These are phyloP conservation scores for Chlorella sp. DNA, from an alignment of 139 green algal species.

Conservation along the genomic window DNA sequence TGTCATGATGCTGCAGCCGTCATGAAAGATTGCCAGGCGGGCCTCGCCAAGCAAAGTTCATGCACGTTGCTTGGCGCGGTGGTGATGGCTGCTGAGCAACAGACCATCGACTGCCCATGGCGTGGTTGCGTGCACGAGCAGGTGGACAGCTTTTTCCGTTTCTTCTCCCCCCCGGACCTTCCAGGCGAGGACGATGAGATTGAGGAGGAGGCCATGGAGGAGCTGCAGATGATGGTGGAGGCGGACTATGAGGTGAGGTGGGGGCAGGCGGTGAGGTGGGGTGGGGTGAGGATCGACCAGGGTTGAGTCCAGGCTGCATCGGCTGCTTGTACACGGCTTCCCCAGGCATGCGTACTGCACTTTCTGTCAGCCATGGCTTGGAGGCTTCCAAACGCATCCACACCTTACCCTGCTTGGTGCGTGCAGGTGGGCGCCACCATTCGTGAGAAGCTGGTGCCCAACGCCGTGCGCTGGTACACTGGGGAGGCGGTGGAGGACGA, in stretches of 20 bases:
- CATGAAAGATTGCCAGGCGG: too few relatives aligned
- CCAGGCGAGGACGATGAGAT: conserved; percentile 76
- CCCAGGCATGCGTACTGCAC: too few relatives aligned
- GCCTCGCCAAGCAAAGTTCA: too few relatives aligned
- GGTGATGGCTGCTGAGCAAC: too few relatives aligned
- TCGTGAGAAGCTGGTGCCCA: conserved; percentile 76
- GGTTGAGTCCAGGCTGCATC: too few relatives aligned
- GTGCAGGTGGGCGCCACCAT: conserved; percentile 52
- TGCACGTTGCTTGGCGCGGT: too few relatives aligned
- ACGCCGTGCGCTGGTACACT: conserved; percentile 87
- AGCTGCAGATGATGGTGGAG: conserved; percentile 82
- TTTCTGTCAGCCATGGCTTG: too few relatives aligned
- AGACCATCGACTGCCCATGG: too few relatives aligned
- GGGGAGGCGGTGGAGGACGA: conserved; percentile 78
- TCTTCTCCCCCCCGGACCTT: conserved; percentile 85
- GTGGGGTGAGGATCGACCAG: not conserved
- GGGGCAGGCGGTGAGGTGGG: not conserved
- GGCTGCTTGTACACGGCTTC: too few relatives aligned
- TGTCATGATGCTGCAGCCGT: too few relatives aligned
- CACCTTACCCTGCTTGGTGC: too few relatives aligned
- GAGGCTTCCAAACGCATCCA: too few relatives aligned
- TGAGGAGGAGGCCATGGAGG: conserved; percentile 82
- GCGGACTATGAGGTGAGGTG: conserved; percentile 73
- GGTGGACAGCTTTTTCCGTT: conserved; percentile 90
- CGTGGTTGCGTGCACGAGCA: not conserved